phyloP scores from a whole-genome alignment of 2,329 filamentous ascomycete genomes.

The Elsinoe ampelina region DNA sequence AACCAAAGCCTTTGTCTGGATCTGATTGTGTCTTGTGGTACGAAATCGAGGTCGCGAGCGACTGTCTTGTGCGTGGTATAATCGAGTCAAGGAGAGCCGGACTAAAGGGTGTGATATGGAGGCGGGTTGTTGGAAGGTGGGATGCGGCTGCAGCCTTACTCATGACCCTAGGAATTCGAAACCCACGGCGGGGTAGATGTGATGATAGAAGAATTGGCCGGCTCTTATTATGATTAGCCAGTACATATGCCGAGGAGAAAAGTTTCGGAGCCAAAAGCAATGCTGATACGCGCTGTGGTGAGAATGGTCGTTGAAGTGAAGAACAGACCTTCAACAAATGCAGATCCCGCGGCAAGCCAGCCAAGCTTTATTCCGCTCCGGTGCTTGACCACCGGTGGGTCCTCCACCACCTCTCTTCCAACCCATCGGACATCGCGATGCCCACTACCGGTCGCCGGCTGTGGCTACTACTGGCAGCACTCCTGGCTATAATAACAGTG shows the following conservation, averaged over 20 bases:
- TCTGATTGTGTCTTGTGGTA: slow-evolving; percentile 80
- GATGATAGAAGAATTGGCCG: too few species aligned
- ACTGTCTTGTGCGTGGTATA: slow-evolving; percentile 57
- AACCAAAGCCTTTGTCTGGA: slow-evolving; percentile 84
- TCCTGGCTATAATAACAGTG: slow-evolving; percentile 13
- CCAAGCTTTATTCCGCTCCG: neutral
- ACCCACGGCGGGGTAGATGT: too few species aligned
- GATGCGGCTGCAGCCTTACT: slow-evolving; percentile 14
- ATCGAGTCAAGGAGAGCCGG: slow-evolving; percentile 62
- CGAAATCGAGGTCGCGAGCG: slow-evolving; percentile 69
- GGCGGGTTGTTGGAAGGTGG: slow-evolving; percentile 37
- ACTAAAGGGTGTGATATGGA: slow-evolving; percentile 85
- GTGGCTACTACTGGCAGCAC: slow-evolving; percentile 4
- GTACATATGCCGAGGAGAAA: too few species aligned
- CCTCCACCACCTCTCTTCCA: neutral
- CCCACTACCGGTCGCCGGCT: slow-evolving; percentile 10
- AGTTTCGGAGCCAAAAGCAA: too few species aligned
- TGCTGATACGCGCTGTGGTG: neutral
- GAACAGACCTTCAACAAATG: neutral
- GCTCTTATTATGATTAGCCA: too few species aligned
- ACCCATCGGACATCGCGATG: neutral
- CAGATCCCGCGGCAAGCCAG: neutral
- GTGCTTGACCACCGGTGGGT: neutral
- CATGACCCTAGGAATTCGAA: neutral
- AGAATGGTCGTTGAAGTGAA: neutral